These are phyloP conservation scores for Euclidium syriacum DNA, from an alignment of 345 rosid genomes.

Conservation along the genomic window DNA sequence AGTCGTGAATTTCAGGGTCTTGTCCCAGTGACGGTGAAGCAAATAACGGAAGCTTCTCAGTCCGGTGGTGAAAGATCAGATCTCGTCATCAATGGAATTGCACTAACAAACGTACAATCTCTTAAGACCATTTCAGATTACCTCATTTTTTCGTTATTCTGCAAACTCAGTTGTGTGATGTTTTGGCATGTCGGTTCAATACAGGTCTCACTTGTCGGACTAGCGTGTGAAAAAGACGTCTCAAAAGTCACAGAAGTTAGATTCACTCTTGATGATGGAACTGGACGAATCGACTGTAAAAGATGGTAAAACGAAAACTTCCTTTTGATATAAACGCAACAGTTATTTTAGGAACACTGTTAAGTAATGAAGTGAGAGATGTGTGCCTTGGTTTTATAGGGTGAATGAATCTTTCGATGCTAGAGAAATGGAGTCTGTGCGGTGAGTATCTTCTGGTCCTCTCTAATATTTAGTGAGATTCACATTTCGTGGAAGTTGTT, in stretches of 20 bases:
- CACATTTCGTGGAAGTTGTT: not conserved
- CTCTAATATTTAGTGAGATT: not conserved
- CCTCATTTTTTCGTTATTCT: not conserved
- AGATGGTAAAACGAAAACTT: conserved; percentile 53
- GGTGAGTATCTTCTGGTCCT: conserved; percentile 35
- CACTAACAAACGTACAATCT: conserved; percentile 36
- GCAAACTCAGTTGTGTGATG: not conserved
- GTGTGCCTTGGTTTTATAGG: conserved; percentile 38
- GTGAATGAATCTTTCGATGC: conserved; percentile 62
- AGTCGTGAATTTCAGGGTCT: conserved; percentile 65
- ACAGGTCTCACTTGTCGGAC: conserved; percentile 75
- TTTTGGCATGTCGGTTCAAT: not conserved
- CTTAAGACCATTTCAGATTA: not conserved
- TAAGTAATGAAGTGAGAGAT: not conserved
- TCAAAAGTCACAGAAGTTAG: conserved; percentile 67
- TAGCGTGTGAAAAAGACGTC: conserved; percentile 52
- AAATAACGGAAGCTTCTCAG: conserved; percentile 67
- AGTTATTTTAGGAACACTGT: not conserved
- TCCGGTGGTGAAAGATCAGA: conserved; percentile 73
- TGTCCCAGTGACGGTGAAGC: conserved; percentile 80
- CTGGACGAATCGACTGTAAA: conserved; percentile 66
- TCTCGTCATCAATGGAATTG: conserved; percentile 56
- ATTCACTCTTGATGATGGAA: conserved; percentile 80
- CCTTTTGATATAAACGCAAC: not conserved
- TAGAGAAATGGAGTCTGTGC: conserved; percentile 58